phyloP scores from a whole-genome alignment of 192 early-diverging fungal species.

The Thamnidium elegans region DNA sequence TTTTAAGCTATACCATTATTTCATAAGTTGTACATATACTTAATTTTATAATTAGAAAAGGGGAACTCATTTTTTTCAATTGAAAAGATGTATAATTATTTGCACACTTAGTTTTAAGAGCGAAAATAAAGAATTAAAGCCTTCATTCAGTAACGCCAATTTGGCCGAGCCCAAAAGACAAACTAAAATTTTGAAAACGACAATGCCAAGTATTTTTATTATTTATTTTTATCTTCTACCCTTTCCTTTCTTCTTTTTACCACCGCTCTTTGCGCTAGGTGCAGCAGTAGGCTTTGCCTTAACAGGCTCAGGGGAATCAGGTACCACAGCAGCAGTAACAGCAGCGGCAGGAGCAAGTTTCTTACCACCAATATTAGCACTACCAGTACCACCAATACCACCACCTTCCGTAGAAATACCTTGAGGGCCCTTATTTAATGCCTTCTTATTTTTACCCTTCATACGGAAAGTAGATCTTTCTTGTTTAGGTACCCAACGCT shows the following conservation, averaged over 20 bases:
- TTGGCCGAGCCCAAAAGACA: too few species aligned
- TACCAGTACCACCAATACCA: conserved; percentile 70
- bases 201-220: too few species aligned
- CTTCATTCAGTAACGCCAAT: too few species aligned
- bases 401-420: conserved; percentile 61
- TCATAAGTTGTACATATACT: too few species aligned
- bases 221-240: conserved; percentile 35
- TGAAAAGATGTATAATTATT: too few species aligned
- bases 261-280: conserved; percentile 26
- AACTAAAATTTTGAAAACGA: too few species aligned
- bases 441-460: conserved; percentile 60
- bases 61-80: too few species aligned
- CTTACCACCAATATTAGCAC: conserved; percentile 61
- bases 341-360: conserved; percentile 1
- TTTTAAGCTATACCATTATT: too few species aligned
- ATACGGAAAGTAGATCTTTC: conserved; percentile 54
- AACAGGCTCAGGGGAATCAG: conserved; percentile 11
- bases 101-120: too few species aligned
- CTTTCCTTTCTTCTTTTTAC: conserved; percentile 49
- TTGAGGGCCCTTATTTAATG: conserved; percentile 59
- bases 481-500: conserved; percentile 69
- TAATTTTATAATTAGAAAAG: too few species aligned
- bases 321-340: conserved; percentile 12
- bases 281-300: conserved; percentile 21
- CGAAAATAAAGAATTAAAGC: too few species aligned